phyloP scores from a whole-genome alignment of 2,329 filamentous ascomycete species.

The Aspergillus clavatus region DNA sequence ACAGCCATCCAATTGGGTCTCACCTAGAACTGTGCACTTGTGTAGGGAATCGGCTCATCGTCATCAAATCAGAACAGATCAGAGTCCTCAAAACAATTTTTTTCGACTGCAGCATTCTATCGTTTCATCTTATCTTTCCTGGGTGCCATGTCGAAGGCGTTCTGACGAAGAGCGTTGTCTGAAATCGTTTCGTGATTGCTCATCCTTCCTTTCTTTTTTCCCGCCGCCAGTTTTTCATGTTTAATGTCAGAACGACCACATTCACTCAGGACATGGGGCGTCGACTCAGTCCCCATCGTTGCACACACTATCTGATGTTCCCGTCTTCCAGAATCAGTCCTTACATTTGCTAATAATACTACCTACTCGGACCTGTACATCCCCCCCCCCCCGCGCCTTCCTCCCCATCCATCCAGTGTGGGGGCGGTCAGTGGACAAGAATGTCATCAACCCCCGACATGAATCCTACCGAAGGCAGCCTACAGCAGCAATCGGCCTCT shows the following conservation, averaged over 20 bases:
- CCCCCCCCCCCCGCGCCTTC: no score
- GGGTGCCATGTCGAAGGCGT: not conserved
- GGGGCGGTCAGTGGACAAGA: constrained; percentile 13
- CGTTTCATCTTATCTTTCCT: no score
- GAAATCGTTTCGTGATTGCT: not conserved
- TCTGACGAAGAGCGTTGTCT: not conserved
- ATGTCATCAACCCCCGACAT: constrained; percentile 25
- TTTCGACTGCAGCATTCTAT: no score
- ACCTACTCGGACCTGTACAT: no score
- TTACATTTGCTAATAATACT: not conserved
- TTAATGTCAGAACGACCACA: not conserved
- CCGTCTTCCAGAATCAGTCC: not conserved
- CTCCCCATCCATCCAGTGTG: not conserved
- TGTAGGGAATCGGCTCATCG: no score
- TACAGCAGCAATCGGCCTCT: constrained; percentile 16
- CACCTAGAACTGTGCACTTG: constrained; percentile 2
- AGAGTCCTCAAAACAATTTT: not conserved
- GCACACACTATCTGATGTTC: not conserved
- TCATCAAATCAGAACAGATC: no score
- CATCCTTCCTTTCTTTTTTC: no score
- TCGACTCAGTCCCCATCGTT: not conserved
- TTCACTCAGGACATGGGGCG: not conserved
- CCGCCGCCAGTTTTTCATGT: not conserved
- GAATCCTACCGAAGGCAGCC: constrained; percentile 16
- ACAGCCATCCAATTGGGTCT: constrained; percentile 7